Base-by-base conservation (phyloP, 495 filamentous ascomycete genomes). In the Chlorociboria aeruginascens region DNA sequence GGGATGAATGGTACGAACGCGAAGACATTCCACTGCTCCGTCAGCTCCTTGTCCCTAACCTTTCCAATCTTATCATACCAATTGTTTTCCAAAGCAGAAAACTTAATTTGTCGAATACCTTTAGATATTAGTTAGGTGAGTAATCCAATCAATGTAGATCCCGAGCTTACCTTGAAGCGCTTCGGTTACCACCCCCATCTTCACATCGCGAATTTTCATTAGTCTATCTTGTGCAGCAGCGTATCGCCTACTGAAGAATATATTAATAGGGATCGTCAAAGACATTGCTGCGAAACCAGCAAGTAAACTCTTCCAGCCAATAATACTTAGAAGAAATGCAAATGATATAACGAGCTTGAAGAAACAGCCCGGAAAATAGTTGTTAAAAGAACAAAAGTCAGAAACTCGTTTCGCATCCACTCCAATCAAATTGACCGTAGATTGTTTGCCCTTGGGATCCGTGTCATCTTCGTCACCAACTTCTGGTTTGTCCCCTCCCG, bases 21-120 rank as follows among this genome's bases (percentile, higher is more conserved):
- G 49, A 86, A 89, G 0, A 78, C 69, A 17, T 63, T 70, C 78
- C 85, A 85, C 33, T 85, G 68, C 1, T 73, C 74, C 0, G 52
- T 46, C 0, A 94, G 73, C 55, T 94, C 87, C 25, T 70, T 69
- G 10, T 76, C 72, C 55, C 87, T 72, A 20, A 77, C 74, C 7
- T 68, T 67, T n/a, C 66, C 59, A 45, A 94, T 86, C 46, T 78
- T 81, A n/a, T 71, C 64, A 62, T 89, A 75, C 87, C 87, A 94
- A 50, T 84, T 77, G 12, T 67, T 61, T 58, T 94, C 87, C n/a
- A 86, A 61, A 8, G 86, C 86, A 0, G 84, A 85, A 54, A 94
- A 89, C 54, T 94, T 94, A 60, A 94, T 86, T 58, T 93, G 87
- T 6, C 87, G 74, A 46, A 94, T 90, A 13, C 55, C 53, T 56